Base-by-base conservation (phyloP, 2,329 filamentous ascomycete genomes). In the Aspergillus puulaauensis region DNA sequence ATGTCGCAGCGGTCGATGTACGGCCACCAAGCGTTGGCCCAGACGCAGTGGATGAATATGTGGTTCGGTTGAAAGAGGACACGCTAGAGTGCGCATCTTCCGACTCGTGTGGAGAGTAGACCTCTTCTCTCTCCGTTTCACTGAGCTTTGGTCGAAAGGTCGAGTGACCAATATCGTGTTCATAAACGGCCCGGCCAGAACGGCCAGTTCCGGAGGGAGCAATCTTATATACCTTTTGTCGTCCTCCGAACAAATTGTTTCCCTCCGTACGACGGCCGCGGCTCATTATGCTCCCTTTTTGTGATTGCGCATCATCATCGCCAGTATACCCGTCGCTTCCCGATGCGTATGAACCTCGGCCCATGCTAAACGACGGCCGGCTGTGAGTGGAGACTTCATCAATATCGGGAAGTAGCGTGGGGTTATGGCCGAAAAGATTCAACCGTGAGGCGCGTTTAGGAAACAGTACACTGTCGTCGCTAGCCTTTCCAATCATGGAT, bases 141-240 rank as follows among this genome's bases (percentile, higher is more conserved):
- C 73, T 73, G 44, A 76, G 67, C 56, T 87, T 83, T 77, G 85
- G 89, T 68, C 96, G 92, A 68, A 96, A 97, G 8, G 90, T 83
- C 2, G 93, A 96, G 24, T 40, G 19, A 21, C 87, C 85, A 17
- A 97, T 84, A 73, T 99, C 95, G 64, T 95, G 88, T 24, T 96
- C 92, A 69, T 97, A 98, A 2, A 96, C 74, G 0, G 87, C 82
- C 62, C 85, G 87, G 23, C 83, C 90, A 46, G 64, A 60, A 41
- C 65, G 59, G 53, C 55, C 76, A 68, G 55, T 75, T 66, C 64
- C 75, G 66, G 65, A 77, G 21, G 79, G 80, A 0, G 90, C 82
- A 62, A 96, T 90, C 73, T 91, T 93, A 75, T 96, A 98, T 39
- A 98, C 88, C 77, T 98, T 98, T 73, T 98, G 95, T 45, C 95